Conservation (phyloP, 2,329 filamentous ascomycete genomes). For the Orbilia blumenaviensis region DNA sequence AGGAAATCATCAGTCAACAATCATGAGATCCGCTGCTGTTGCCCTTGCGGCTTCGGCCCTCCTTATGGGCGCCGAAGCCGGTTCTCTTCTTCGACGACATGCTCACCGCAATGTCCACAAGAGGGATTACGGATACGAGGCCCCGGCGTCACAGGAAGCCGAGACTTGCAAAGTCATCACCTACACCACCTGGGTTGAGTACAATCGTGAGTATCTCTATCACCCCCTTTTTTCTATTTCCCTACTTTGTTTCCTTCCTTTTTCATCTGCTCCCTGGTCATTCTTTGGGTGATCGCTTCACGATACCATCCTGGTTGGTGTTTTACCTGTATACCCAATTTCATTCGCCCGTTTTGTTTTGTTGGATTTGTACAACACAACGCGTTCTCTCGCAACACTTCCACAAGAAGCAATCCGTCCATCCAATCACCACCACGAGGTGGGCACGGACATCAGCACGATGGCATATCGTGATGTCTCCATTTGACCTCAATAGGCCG, state of each 20-base stretch:
- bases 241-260: not conserved
- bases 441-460: not conserved
- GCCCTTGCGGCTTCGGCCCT: slow-evolving; percentile 52
- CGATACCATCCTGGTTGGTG: not conserved
- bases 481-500: not conserved
- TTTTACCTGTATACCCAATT: no score
- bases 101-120: slow-evolving; percentile 50
- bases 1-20: slow-evolving; percentile 3
- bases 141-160: slow-evolving; percentile 43
- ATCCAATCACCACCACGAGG: not conserved
- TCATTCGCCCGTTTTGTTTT: no score
- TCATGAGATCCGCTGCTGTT: slow-evolving; percentile 45
- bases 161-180: slow-evolving; percentile 53
- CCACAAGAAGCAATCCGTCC: not conserved
- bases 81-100: slow-evolving; percentile 51
- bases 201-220: slow-evolving; percentile 44
- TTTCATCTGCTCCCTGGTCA: not conserved
- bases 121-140: slow-evolving; percentile 50
- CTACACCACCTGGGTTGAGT: slow-evolving; percentile 53
- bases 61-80: slow-evolving; percentile 49
- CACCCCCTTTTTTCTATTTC: not conserved
- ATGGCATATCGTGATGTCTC: not conserved
- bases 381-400: not conserved
- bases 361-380: slow-evolving; percentile 27
- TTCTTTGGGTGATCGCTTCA: not conserved